These are phyloP conservation scores for Dendrocalamus sinicus DNA, from an alignment of 176 grass and related monocot genomes.

Conservation along the genomic window DNA sequence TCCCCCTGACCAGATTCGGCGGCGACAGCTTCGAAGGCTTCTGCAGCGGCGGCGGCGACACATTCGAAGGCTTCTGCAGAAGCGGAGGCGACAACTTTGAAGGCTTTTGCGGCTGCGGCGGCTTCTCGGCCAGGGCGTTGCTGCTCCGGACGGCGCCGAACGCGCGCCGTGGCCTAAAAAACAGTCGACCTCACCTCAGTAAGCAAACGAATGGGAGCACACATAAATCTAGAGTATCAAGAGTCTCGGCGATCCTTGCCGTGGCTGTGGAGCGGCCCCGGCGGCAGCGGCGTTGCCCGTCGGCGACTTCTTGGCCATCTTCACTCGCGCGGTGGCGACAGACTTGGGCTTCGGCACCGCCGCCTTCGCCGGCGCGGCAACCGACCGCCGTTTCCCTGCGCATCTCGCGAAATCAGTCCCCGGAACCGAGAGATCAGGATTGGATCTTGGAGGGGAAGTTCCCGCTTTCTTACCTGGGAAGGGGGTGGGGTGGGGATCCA, in stretches of 20 bases:
- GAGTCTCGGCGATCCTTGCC: constrained; percentile 5
- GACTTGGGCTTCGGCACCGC: constrained; percentile 38
- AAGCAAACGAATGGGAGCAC: background rate
- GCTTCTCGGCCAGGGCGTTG: constrained; percentile 61
- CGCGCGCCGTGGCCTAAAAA: constrained; percentile 53
- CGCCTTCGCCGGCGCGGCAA: constrained; percentile 18
- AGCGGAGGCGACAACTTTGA: constrained; percentile 20
- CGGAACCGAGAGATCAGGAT: background rate
- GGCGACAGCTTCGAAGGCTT: constrained; percentile 38
- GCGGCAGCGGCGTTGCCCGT: background rate
- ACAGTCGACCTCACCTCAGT: background rate
- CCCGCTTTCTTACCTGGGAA: constrained; percentile 47
- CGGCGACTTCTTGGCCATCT: constrained; percentile 35
- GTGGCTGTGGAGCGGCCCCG: constrained; percentile 13
- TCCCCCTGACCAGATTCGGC: constrained; percentile 27
- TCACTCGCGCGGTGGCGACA: constrained; percentile 33
- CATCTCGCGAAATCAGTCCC: background rate
- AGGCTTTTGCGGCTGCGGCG: constrained; percentile 44
- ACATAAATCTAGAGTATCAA: background rate
- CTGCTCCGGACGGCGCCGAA: constrained; percentile 64
- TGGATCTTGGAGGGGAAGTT: background rate
- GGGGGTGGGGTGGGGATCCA: constrained; percentile 56
- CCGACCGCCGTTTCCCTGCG: constrained; percentile 44
- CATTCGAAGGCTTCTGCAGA: constrained; percentile 18
- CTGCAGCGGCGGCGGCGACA: constrained; percentile 16